These are phyloP conservation scores for Leishmania martiniquensis DNA, from an alignment of 208 protist genomes.

Conservation along the genomic window DNA sequence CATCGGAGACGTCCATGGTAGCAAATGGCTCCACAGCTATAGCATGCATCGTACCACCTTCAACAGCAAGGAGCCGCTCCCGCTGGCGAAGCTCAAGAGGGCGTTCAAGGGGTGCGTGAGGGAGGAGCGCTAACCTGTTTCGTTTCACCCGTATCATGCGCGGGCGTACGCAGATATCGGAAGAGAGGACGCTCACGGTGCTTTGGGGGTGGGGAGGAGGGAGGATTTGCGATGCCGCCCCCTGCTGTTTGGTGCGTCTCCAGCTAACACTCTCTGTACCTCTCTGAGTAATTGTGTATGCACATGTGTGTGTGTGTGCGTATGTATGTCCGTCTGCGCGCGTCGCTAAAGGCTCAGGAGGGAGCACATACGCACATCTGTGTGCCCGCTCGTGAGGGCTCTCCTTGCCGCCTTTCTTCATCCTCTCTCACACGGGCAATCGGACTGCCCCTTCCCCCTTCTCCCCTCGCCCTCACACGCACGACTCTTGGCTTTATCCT, in stretches of 20 bases:
- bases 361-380: not conserved
- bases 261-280: not conserved
- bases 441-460: too few species aligned
- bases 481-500: too few species aligned
- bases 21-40: slow-evolving; percentile 56
- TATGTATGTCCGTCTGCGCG: not conserved
- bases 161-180: not conserved
- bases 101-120: slow-evolving; percentile 35
- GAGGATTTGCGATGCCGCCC: not conserved
- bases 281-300: not conserved
- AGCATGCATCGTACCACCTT: slow-evolving; percentile 44
- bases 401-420: not conserved
- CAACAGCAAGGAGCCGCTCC: slow-evolving; percentile 43
- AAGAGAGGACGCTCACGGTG: not conserved
- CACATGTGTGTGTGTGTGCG: not conserved
- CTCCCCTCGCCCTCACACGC: not conserved
- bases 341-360: too few species aligned
- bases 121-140: not conserved
- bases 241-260: not conserved
- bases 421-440: too few species aligned
- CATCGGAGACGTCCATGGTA: slow-evolving; percentile 39
- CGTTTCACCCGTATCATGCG: not conserved
- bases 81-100: slow-evolving; percentile 59
- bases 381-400: too few species aligned
- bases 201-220: not conserved